phyloP scores from a whole-genome alignment of 1,284 basidiomycete species.

The Ganoderma boninense region DNA sequence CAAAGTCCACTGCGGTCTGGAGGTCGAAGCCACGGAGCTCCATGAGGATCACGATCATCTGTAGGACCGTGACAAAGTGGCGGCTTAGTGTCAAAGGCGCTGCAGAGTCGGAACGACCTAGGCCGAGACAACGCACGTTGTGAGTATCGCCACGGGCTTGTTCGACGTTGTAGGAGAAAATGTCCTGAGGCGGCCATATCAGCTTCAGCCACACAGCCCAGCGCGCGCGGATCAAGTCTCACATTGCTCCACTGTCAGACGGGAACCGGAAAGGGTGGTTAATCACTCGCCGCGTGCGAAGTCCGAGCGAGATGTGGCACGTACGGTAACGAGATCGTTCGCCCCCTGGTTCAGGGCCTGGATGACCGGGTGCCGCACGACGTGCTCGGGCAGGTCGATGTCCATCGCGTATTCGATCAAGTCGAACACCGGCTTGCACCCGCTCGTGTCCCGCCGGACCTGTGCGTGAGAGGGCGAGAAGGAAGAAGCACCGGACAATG shows the following conservation, averaged over 20 bases:
- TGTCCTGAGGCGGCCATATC: slow-evolving; percentile 39
- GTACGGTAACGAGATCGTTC: slow-evolving; percentile 49
- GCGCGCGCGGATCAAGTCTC: slow-evolving; percentile 26
- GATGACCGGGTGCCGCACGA: slow-evolving; percentile 48
- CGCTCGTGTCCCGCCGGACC: slow-evolving; percentile 40
- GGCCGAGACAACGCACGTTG: slow-evolving; percentile 37
- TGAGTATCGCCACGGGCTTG: slow-evolving; percentile 48
- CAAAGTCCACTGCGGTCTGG: slow-evolving; percentile 47
- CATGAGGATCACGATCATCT: slow-evolving; percentile 46
- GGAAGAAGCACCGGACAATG: not conserved
- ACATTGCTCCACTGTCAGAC: slow-evolving; percentile 47
- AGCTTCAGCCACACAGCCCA: slow-evolving; percentile 1
- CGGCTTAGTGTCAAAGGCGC: not conserved
- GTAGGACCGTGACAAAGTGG: not conserved
- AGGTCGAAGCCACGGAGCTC: slow-evolving; percentile 39
- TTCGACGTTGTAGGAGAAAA: slow-evolving; percentile 50
- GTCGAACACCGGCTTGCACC: slow-evolving; percentile 50
- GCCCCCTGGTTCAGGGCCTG: slow-evolving; percentile 46
- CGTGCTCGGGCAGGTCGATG: slow-evolving; percentile 49
- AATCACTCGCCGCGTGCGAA: slow-evolving; percentile 9
- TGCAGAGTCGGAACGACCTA: too few relatives aligned
- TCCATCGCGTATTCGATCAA: slow-evolving; percentile 51
- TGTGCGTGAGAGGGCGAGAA: slow-evolving; percentile 10
- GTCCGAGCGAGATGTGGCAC: slow-evolving; percentile 8
- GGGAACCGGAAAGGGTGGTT: not conserved